Evolutionary conservation across 345 rosid genomes (phyloP).

Genomic region (Gossypium sturtianum): DNA sequence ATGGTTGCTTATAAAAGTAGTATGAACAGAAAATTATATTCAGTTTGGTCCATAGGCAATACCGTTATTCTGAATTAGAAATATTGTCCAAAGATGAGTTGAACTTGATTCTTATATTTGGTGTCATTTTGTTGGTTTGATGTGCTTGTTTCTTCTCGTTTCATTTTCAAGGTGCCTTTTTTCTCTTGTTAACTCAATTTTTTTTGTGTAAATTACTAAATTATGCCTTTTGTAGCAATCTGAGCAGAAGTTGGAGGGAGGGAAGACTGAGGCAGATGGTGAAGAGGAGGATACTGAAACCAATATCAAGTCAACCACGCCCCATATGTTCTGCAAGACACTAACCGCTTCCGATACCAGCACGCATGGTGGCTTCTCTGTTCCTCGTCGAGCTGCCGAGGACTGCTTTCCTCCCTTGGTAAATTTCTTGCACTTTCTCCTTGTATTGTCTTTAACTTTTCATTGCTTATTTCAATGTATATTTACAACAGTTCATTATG

Average conservation of each 20-base stretch:
- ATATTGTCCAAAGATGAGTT: neutral
- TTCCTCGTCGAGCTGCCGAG: constrained; percentile 98
- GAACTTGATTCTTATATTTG: neutral
- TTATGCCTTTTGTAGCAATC: constrained; percentile 29
- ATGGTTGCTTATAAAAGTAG: neutral
- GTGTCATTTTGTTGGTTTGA: neutral
- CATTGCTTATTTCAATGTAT: neutral
- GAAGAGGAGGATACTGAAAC: constrained; percentile 56
- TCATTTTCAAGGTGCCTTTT: neutral
- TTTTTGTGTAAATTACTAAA: neutral
- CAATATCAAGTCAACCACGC: constrained; percentile 55
- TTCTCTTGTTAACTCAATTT: neutral
- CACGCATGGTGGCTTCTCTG: constrained; percentile 99
- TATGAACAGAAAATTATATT: neutral
- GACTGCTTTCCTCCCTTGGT: constrained; percentile 99
- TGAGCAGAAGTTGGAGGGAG: constrained; percentile 48
- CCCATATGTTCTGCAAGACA: constrained; percentile 99
- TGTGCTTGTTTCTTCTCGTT: too few relatives aligned
- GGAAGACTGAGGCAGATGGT: constrained; percentile 41
- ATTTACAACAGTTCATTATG: neutral
- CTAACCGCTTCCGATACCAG: constrained; percentile 99
- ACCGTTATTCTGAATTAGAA: neutral
- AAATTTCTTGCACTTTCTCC: constrained; percentile 12
- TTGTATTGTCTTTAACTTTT: neutral
- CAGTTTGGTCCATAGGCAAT: neutral